These are phyloP conservation scores for Diaporthe amygdali DNA, from an alignment of 2,329 filamentous ascomycete genomes.

Conservation along the genomic window DNA sequence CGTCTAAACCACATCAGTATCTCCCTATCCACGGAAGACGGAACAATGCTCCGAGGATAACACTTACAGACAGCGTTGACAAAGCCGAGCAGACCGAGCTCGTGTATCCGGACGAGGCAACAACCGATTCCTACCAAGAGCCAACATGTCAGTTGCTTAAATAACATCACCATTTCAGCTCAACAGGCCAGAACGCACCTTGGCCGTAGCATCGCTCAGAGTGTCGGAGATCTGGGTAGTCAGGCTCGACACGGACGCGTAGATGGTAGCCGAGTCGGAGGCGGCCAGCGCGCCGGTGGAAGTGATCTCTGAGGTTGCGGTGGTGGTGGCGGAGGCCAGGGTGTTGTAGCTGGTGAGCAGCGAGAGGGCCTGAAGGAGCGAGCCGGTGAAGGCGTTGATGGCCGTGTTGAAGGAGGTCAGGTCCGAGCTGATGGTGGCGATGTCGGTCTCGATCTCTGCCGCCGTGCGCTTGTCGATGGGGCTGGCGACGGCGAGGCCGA, in stretches of 20 bases:
- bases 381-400: slow-evolving; percentile 22
- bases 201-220: slow-evolving; percentile 1
- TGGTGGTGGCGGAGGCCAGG: neutral
- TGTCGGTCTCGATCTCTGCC: slow-evolving; percentile 13
- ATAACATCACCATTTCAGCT: neutral
- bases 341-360: slow-evolving; percentile 15
- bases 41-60: accelerated
- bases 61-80: slow-evolving; percentile 9
- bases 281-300: slow-evolving; percentile 10
- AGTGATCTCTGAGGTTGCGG: slow-evolving; percentile 13
- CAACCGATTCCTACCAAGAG: neutral
- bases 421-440: slow-evolving; percentile 11
- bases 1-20: neutral
- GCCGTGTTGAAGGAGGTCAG: slow-evolving; percentile 17
- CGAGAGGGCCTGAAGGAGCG: slow-evolving; percentile 6
- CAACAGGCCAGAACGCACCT: neutral
- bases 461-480: slow-evolving; percentile 12
- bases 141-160: neutral
- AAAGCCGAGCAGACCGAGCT: slow-evolving; percentile 12
- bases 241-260: slow-evolving; percentile 11
- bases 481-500: slow-evolving; percentile 14
- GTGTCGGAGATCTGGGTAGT: slow-evolving; percentile 18
- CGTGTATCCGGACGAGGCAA: slow-evolving; percentile 10
- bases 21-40: neutral
- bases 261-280: slow-evolving; percentile 19